Percentiles rank a stretch among this genome's conserved stretches.
phyloP scores from a whole-genome alignment of 768 basidiomycete genomes.

The Trametes meyenii region DNA sequence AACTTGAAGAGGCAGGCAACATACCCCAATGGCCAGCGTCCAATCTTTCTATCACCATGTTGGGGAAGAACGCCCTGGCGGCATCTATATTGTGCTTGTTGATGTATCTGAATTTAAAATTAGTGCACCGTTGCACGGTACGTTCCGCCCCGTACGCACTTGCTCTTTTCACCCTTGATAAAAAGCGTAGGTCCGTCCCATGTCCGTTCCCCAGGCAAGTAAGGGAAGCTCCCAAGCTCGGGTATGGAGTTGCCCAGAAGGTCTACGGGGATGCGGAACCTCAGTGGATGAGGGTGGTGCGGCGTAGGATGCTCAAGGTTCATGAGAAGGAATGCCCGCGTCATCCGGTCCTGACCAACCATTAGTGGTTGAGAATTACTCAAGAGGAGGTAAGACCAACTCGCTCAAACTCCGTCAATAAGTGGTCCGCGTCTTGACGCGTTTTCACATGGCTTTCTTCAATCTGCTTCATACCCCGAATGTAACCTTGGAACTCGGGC shows the following conservation, averaged over 20 bases:
- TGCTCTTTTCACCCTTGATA: conserved; percentile 79
- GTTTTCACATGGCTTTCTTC: conserved; percentile 59
- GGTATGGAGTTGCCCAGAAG: conserved; percentile 63
- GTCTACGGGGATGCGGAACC: conserved; percentile 75
- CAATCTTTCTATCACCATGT: conserved; percentile 59
- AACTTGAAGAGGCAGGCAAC: conserved; percentile 32
- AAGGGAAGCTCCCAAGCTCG: conserved; percentile 81
- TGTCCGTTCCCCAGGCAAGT: conserved; percentile 51
- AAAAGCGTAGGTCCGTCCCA: conserved; percentile 69
- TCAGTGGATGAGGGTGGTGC: conserved; percentile 41
- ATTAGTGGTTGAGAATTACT: background rate
- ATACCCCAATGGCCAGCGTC: conserved; percentile 89
- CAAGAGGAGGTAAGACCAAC: conserved; percentile 40
- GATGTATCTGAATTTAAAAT: conserved; percentile 58
- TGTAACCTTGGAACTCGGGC: conserved; percentile 65
- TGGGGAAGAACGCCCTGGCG: conserved; percentile 74
- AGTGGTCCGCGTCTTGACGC: conserved; percentile 69
- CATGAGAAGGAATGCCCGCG: conserved; percentile 85
- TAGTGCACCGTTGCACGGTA: background rate
- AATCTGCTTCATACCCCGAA: conserved; percentile 74
- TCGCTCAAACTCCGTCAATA: conserved; percentile 63
- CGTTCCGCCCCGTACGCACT: conserved; percentile 42
- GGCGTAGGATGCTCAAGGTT: conserved; percentile 57
- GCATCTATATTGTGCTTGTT: conserved; percentile 68
- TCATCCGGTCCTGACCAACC: conserved; percentile 61